Percentiles rank a stretch among this genome's conserved stretches.
Conservation (phyloP, 768 basidiomycete genomes). For the Scleroderma bovista region DNA sequence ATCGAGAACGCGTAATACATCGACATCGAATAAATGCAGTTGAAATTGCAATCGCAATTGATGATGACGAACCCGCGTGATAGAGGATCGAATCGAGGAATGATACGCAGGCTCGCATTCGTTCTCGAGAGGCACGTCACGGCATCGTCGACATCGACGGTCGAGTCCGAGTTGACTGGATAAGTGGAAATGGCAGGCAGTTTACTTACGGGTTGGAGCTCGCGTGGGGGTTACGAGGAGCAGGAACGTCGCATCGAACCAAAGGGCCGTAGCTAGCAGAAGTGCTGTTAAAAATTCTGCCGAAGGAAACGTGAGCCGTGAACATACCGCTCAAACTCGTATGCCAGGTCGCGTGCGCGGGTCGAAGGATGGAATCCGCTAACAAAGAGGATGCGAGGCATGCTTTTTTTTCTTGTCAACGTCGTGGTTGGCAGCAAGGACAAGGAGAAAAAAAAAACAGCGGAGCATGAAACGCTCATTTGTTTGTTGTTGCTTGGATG, state of each 20-base stretch:
- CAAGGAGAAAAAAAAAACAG: conserved; percentile 8
- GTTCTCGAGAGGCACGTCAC: conserved; percentile 19
- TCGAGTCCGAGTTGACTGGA: conserved; percentile 35
- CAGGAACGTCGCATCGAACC: conserved; percentile 86
- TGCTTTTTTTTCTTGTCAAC: conserved; percentile 16
- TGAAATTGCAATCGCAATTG: conserved; percentile 18
- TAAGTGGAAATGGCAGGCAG: conserved; percentile 9
- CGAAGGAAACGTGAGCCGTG: not conserved
- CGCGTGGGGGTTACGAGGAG: conserved; percentile 72
- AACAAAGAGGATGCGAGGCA: conserved; percentile 85
- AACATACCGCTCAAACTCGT: conserved; percentile 77
- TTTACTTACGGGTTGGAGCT: conserved; percentile 77
- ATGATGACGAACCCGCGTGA: conserved; percentile 26
- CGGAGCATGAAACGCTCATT: conserved; percentile 25
- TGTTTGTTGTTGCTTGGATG: too few species aligned
- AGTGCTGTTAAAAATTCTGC: conserved; percentile 2
- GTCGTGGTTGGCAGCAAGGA: conserved; percentile 22
- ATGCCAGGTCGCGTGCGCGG: conserved; percentile 78
- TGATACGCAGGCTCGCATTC: conserved; percentile 22
- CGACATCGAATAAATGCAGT: conserved; percentile 22
- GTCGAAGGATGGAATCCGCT: conserved; percentile 82
- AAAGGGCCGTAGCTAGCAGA: conserved; percentile 68
- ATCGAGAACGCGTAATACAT: conserved; percentile 23
- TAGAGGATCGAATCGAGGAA: conserved; percentile 24
- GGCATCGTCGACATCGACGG: conserved; percentile 22